Evolutionary conservation across 495 filamentous ascomycete genomes (phyloP), one percentile per base, ranked within the genome.

Genomic region (Hyaloscypha bicolor): DNA sequence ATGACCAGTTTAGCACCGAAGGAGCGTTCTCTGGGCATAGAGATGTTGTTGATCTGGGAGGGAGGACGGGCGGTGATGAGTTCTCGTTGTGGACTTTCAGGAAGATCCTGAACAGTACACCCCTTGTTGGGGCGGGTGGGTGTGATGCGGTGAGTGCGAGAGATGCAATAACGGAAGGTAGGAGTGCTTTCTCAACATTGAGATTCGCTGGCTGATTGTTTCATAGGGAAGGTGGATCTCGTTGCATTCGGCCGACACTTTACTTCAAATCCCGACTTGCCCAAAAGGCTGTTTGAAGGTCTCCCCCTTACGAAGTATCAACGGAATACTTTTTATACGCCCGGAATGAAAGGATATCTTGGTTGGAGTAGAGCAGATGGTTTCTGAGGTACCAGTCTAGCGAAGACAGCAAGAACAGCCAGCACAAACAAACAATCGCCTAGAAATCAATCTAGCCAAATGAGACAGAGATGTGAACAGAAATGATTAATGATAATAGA

Each of bases 341-440:
- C 39, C 5, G 39, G 53, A n/a, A 19, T 29, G 29, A 76, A 81
- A 64, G 62, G 62, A 55, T 64, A 64, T 22, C 29, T 35, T 12
- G 51, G 29, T n/a, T 64, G 51, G 45, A 37, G 35, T 37, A 12
- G 8, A 12, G 35, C 35, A 37, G 12, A 37, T 12, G 12, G 3
- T 8, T 37, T 37, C 12, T 37, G 35, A 37, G 6, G 35, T 25
- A 37, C 35, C 35, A 37, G 1, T 64, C 55, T 33, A 64, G 48
- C 45, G 53, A 63, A 39, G 60, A 63, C 25, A 25, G 25, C 1
- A 25, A 25, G 25, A 25, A 25, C 1, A 25, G 25, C 25, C 25
- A 25, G 25, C 25, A 25, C 25, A 25, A 25, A 25, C 25, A 25
- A 2, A 25, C 25, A 25, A 25, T 25, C 2, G 25, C 25, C 25